Base-by-base conservation (phyloP, 352 stramenopile genomes). In the Pythium aphanidermatum region DNA sequence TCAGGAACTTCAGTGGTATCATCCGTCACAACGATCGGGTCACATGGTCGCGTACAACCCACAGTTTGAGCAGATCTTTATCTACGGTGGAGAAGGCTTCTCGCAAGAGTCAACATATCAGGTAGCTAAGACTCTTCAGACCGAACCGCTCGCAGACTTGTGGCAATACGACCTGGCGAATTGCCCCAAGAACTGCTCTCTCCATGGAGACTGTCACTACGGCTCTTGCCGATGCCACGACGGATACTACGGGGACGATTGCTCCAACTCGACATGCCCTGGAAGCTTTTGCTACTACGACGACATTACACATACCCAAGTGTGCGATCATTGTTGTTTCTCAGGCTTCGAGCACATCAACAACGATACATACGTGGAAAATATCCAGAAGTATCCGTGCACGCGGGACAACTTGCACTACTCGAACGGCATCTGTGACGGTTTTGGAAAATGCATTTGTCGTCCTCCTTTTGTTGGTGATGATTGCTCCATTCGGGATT, bases 211-310 rank as follows among this genome's bases (percentile, higher is more conserved):
- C 1, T 98, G 95, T 60, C 70, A 70, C 25, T 93, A 86, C 51
- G 95, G 95, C 7, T 96, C 88, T 43, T 98, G 93, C 45, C 68
- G 76, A n/a, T 98, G 94, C 57, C 49, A 97, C 50, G 82, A 95
- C 41, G 95, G 95, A 12, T 98, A 96, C 60, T 98, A 97, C 54
- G 95, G 95, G n/a, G 53, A 86, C 2, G 95, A 98, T 60, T 98
- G 95, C 61, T 97, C 84, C 9, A 98, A 98, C 57, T 83, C 78
- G 16, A 71, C 87, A 6, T 98, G 95, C 51, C 92, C 95, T 0
- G 95, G 95, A 2, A 94, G 86, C 28, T 97, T 87, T 24, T 98
- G 95, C 53, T 62, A 74, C 21, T 98, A 97, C 63, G 76, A 98
- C 50, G 78, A 95, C 21, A 70, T 73, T 4, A 79, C 53, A 3